Evolutionary conservation across 2,329 filamentous ascomycete genomes (phyloP).

Genomic region (Aspergillus caelatus): DNA sequence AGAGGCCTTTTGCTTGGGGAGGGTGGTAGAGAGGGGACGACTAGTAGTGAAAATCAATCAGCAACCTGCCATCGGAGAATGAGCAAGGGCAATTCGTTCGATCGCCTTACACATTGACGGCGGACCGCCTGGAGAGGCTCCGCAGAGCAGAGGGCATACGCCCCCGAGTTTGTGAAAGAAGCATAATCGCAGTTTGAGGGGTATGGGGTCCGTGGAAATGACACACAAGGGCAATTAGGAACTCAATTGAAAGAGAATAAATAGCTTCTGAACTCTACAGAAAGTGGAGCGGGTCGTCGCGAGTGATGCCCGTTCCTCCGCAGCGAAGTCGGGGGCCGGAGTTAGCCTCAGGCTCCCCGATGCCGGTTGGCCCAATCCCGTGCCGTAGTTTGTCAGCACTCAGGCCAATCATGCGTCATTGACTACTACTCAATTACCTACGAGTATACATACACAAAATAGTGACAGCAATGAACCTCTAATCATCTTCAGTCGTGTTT

Average conservation of each 20-base stretch:
- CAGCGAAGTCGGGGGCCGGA: constrained; percentile 25
- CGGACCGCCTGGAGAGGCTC: constrained; percentile 20
- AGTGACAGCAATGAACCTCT: neutral
- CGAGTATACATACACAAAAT: neutral
- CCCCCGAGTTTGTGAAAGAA: constrained; percentile 33
- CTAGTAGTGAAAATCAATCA: constrained; percentile 20
- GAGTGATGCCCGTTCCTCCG: constrained; percentile 12
- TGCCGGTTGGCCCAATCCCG: constrained; percentile 17
- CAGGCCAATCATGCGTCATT: neutral
- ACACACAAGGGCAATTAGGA: neutral
- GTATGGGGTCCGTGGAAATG: constrained; percentile 2
- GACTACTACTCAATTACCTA: neutral
- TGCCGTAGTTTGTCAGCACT: constrained; percentile 16
- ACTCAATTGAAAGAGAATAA: constrained; percentile 5
- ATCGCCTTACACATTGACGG: constrained; percentile 14
- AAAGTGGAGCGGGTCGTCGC: constrained; percentile 12
- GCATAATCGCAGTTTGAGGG: constrained; percentile 22
- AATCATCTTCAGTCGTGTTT: neutral
- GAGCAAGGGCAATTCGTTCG: neutral
- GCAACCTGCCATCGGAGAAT: neutral
- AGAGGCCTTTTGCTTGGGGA: constrained; percentile 45
- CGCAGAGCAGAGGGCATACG: constrained; percentile 32
- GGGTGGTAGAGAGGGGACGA: constrained; percentile 46
- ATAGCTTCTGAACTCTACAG: neutral
- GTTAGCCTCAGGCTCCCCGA: constrained; percentile 17